Base-by-base conservation (phyloP, 345 rosid species). In the Brassica juncea region DNA sequence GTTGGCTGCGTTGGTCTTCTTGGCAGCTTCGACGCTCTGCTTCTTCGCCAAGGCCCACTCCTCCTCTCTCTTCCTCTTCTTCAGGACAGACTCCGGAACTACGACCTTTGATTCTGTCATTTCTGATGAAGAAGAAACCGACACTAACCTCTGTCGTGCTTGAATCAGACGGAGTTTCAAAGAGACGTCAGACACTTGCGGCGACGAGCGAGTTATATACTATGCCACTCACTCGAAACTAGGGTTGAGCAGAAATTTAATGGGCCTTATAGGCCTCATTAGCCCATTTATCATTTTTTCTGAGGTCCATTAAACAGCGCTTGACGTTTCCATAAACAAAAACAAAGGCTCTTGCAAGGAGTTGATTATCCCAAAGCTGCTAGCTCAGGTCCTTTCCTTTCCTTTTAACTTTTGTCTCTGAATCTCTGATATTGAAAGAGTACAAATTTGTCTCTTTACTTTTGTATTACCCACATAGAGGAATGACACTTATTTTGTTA, bases 11-110 rank as follows among this genome's bases (percentile, higher is more conserved):
- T 78, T 85, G 77, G 89, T 88, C 84, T 86, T 80, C 89, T 87
- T 91, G 0, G 73, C 71, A 5, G 83, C 87, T 81, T 82, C 86
- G 5, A 71, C 54, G 32, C 74, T 88, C 61, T 82, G 81, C 65
- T 69, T 87, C 81, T 87, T 90, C 0, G 82, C 86, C 81, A 85
- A 60, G 84, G 87, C 89, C 89, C 92, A 80, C 77, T 78, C 90
- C 23, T 85, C 94, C 9, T 78, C 84, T 61, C 95, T 93, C 89
- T 93, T 94, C 71, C 83, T 80, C 88, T 91, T 92, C 88, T 92
- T 94, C 88, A 94, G 57, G 28, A 88, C 88, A 0, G 98, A 90
- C 84, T 94, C 98, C 0, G 97, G 98, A 55, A 92, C 71, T 23
- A 89, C 84, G 35, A 66, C 68, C 81, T 81, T 81, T 3, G 84